phyloP scores from a whole-genome alignment of 2,329 filamentous ascomycete species.

The Tolypocladium amazonense region DNA sequence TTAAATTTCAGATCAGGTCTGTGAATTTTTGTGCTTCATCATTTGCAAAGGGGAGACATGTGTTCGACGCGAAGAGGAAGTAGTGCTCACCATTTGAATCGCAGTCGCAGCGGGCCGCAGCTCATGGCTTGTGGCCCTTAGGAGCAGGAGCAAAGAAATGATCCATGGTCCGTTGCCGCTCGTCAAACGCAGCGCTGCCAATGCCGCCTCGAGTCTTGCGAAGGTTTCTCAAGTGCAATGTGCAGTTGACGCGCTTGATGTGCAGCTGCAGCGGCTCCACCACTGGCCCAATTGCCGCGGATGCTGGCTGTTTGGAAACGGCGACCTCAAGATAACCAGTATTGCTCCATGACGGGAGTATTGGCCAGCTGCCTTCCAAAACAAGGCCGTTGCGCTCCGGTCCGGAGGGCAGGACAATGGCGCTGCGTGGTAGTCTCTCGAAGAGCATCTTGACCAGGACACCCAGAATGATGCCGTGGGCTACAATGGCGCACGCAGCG shows the following conservation, averaged over 20 bases:
- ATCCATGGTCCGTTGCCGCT: conserved; percentile 64
- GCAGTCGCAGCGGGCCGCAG: neutral
- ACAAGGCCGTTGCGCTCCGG: conserved; percentile 1
- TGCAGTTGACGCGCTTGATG: conserved; percentile 56
- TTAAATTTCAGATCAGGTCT: conserved; percentile 71
- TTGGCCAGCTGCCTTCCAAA: conserved; percentile 2
- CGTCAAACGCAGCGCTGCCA: conserved; percentile 66
- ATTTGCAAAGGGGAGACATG: conserved; percentile 20
- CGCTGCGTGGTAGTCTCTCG: conserved; percentile 30
- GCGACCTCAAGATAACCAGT: conserved; percentile 34
- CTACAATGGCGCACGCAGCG: conserved; percentile 52
- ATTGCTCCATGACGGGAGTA: conserved; percentile 37
- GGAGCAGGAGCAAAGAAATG: conserved; percentile 55
- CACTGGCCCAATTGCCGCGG: conserved; percentile 9
- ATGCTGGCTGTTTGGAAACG: conserved; percentile 6
- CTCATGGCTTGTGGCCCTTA: neutral
- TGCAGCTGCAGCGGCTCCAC: conserved; percentile 26
- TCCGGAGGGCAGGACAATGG: conserved; percentile 8
- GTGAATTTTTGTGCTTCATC: conserved; percentile 65
- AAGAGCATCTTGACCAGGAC: conserved; percentile 56
- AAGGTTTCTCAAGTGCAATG: conserved; percentile 60
- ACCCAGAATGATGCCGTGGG: conserved; percentile 73
- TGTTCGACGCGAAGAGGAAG: conserved; percentile 5
- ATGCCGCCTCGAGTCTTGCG: conserved; percentile 76
- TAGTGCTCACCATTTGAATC: conserved; percentile 26